A percentile compares a stretch with the other conserved stretches of the same genome.
These are phyloP conservation scores for Leccinellum albellum DNA, from an alignment of 768 basidiomycete genomes.

Conservation along the genomic window DNA sequence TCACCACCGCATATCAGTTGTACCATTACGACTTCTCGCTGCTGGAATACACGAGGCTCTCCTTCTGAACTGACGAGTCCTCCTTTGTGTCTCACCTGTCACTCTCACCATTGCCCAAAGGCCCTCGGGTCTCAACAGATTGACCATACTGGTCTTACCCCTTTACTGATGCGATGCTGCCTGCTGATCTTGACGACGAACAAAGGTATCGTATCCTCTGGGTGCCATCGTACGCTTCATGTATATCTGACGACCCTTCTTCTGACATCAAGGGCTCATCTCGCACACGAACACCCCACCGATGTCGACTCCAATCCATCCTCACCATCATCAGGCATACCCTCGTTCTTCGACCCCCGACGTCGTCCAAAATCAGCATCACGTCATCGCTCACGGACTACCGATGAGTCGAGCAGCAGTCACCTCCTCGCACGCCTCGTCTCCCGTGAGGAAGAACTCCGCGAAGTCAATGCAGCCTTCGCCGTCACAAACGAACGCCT, in stretches of 20 bases:
- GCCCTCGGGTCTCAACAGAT: slow-evolving; percentile 3
- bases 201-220: slow-evolving; percentile 19
- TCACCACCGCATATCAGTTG: slow-evolving; percentile 3
- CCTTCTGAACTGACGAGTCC: slow-evolving; percentile 6
- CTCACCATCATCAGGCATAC: slow-evolving; percentile 22
- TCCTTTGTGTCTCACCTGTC: slow-evolving; percentile 8
- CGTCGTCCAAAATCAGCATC: slow-evolving; percentile 27
- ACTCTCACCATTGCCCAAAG: background rate
- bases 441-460: slow-evolving; percentile 29
- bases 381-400: slow-evolving; percentile 24
- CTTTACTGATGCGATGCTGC: slow-evolving; percentile 24
- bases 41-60: slow-evolving; percentile 28
- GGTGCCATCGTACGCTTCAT: slow-evolving; percentile 1
- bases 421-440: slow-evolving; percentile 30
- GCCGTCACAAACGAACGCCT: slow-evolving; percentile 31
- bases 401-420: slow-evolving; percentile 29
- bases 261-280: slow-evolving; percentile 14
- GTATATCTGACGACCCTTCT: background rate
- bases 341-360: slow-evolving; percentile 13
- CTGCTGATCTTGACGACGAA: slow-evolving; percentile 28
- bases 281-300: slow-evolving; percentile 27
- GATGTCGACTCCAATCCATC: slow-evolving; percentile 31
- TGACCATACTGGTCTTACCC: slow-evolving; percentile 1
- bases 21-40: slow-evolving; percentile 23
- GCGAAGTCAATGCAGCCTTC: slow-evolving; percentile 29